Percentiles rank a stretch among this genome's conserved stretches.
These are phyloP conservation scores for Cerioporus squamosus DNA, from an alignment of 1,284 basidiomycete species.

Conservation along the genomic window DNA sequence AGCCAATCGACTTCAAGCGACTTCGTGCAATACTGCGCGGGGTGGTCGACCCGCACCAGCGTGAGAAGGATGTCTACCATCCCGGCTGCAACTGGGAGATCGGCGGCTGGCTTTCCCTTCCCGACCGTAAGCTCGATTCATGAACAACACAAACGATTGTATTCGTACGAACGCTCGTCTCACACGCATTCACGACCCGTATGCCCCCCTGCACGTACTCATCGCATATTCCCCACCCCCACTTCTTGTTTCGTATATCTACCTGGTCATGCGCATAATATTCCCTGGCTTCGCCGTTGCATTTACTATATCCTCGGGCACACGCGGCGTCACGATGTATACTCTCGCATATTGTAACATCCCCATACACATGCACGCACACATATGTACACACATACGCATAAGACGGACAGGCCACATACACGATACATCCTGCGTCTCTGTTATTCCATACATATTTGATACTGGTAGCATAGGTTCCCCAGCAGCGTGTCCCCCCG, in stretches of 20 bases:
- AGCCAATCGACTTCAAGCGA: slow-evolving; percentile 82
- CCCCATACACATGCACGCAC: too few relatives aligned
- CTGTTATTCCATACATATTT: neutral
- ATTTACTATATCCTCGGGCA: neutral
- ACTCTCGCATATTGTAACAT: neutral
- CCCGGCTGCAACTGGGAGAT: slow-evolving; percentile 69
- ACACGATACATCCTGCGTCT: slow-evolving; percentile 3
- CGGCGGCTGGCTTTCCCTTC: slow-evolving; percentile 64
- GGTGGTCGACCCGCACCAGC: slow-evolving; percentile 56
- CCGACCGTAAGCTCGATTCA: neutral
- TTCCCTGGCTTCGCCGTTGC: too few relatives aligned
- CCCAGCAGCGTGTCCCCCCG: too few relatives aligned
- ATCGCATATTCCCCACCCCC: neutral
- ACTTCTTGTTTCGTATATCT: too few relatives aligned
- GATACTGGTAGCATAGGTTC: neutral
- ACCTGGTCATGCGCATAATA: too few relatives aligned
- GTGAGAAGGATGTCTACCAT: slow-evolving; percentile 60
- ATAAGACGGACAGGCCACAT: neutral
- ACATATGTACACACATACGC: neutral
- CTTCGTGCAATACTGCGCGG: slow-evolving; percentile 65
- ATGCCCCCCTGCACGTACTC: neutral
- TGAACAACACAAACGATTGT: neutral
- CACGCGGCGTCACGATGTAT: neutral
- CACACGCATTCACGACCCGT: neutral
- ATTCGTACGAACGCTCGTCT: neutral